Evolutionary conservation across 768 basidiomycete species (phyloP), one percentile per base, ranked within the genome.

Genomic region (Lanmaoa pseudosensibilis): DNA sequence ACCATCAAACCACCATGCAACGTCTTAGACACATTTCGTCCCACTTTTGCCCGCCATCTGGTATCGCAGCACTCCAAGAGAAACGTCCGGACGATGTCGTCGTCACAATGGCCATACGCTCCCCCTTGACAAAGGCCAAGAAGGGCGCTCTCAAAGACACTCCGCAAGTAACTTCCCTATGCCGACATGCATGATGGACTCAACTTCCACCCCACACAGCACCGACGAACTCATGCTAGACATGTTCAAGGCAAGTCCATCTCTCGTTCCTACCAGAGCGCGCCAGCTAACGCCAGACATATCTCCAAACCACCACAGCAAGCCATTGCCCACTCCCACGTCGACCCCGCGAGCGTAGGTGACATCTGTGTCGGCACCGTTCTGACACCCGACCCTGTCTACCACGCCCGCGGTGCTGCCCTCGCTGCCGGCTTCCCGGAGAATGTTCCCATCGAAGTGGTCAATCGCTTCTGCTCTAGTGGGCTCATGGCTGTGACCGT

Each of bases 291-390:
- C n/a, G 10, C 37, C 23, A 19, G 38, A 56, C 50, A 36, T 19
- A 3, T 48, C 21, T 33, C 10, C 5, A 18, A 39, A 43, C 41
- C 21, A 33, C 44, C 34, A 12, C 61, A 89, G 85, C 80, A 87
- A 75, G 74, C 78, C n/a, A 77, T 90, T 50, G 70, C 74, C 0
- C 77, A 78, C 52, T 84, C 84, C 34, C 71, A 77, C 15, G 75
- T 93, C 41, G 81, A 90, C 57, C 88, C 88, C 6, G 73, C 71
- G 23, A 74, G 85, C 32, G 79, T 94, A 21, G 85, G 83, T 8
- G 92, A 92, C 64, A 86, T 94, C 50, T 87, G 86, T 61, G 85
- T 94, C 23, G 92, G 91, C 32, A 91, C 84, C 5, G 88, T 90
- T 9, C 77, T 90, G 38, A 80, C 86, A 0, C 80, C 83, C 0